Evolutionary conservation across 148 eudicot species (phyloP).

Genomic region (Persicaria maculosa): DNA sequence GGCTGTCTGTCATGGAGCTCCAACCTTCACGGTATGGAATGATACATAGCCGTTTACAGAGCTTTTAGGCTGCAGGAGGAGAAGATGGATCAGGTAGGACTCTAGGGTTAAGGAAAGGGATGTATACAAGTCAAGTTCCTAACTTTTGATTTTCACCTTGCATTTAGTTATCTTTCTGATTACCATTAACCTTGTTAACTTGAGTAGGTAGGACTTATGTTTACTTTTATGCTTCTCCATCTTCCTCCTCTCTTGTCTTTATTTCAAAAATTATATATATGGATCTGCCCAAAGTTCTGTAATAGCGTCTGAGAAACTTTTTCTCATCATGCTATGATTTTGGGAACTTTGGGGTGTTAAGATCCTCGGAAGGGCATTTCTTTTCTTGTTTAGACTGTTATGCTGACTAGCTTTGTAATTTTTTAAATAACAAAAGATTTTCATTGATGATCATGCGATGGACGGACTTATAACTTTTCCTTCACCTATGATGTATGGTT

Average conservation of each 20-base stretch:
- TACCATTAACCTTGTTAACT: constrained; percentile 13
- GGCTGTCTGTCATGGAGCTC: constrained; percentile 34
- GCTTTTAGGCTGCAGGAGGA: background rate
- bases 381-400: background rate
- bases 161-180: constrained; percentile 17
- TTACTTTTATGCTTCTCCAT: background rate
- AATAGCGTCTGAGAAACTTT: constrained; percentile 27
- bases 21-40: constrained; percentile 66
- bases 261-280: constrained; percentile 10
- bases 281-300: constrained; percentile 49
- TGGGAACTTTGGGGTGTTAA: constrained; percentile 47
- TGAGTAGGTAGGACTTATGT: constrained; percentile 17
- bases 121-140: constrained; percentile 10
- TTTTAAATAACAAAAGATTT: constrained; percentile 14
- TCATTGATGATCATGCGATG: no score
- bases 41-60: constrained; percentile 27
- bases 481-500: no score
- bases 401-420: constrained; percentile 42
- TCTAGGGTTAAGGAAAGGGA: background rate
- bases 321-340: constrained; percentile 58
- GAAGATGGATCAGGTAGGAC: no score
- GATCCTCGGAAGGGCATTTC: constrained; percentile 52
- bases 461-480: no score
- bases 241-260: background rate
- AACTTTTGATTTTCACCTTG: background rate